Evolutionary conservation across 495 filamentous ascomycete genomes (phyloP), one percentile per base, ranked within the genome.

Genomic region (Xylona heveae): DNA sequence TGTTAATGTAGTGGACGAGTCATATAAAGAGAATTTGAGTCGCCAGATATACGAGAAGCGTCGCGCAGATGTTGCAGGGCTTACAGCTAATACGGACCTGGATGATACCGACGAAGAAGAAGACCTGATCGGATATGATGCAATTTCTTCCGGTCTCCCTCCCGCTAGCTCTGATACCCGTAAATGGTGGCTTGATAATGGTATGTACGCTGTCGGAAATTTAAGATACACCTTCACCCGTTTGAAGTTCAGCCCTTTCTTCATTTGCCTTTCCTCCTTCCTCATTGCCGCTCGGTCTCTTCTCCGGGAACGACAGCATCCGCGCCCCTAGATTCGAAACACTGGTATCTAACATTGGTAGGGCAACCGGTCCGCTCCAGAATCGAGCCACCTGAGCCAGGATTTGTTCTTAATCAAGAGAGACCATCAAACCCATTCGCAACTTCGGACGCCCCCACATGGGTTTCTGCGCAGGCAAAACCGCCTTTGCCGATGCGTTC

Each of bases 161-260:
- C 72, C 83, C 24, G 76, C 90, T 10, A 94, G 84, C 47, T 91
- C 83, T 3, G 83, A 94, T 45, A 62, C 66, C 21, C 64, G 71
- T 37, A 91, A 80, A 53, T 97, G 88, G 88, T 97, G 88, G 88
- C 57, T 95, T 18, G 77, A 91, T 31, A 78, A 81, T 49, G 68
- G 71, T 64, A 54, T 33, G 47, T 35, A 7, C 23, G 23, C 13
- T 25, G 13, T 25, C 23, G 23, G 23, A 7, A 25, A 25, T 13
- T 8, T 25, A 7, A 25, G 23, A 13, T 25, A 25, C 7, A 25
- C 23, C 23, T 25, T 7, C n/a, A n/a, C n/a, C n/a, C n/a, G n/a
- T n/a, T n/a, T n/a, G n/a, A n/a, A n/a, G 22, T 31, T 12, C 30
- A 29, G 23, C 34, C 31, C 16, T 13, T 30, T 28, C 18, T n/a